Conservation (phyloP, 495 filamentous ascomycete species). For the Neurospora terricola region DNA sequence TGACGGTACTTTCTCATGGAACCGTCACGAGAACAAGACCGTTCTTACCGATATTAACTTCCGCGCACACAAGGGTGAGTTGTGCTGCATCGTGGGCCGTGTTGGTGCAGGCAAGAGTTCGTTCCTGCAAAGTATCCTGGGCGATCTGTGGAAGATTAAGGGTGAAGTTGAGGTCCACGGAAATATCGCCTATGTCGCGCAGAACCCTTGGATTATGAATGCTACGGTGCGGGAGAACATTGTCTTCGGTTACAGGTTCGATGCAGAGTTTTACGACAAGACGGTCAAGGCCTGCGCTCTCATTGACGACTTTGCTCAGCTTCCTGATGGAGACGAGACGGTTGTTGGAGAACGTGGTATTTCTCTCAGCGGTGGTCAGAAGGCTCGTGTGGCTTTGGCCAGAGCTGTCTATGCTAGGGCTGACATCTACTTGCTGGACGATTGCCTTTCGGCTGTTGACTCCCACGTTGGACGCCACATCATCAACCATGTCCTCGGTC, state of each 20-base stretch:
- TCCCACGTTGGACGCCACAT: slow-evolving; percentile 94
- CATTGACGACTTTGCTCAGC: slow-evolving; percentile 77
- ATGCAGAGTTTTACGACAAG: slow-evolving; percentile 87
- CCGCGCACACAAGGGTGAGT: slow-evolving; percentile 77
- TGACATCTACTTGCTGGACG: slow-evolving; percentile 94
- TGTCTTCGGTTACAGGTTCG: slow-evolving; percentile 90
- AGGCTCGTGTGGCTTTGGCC: slow-evolving; percentile 88
- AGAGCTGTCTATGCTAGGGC: slow-evolving; percentile 93
- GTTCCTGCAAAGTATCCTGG: slow-evolving; percentile 74
- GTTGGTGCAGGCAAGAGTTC: slow-evolving; percentile 94
- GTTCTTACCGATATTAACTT: slow-evolving; percentile 65
- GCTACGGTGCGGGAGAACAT: slow-evolving; percentile 95
- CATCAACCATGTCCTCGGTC: slow-evolving; percentile 85
- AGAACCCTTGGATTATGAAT: slow-evolving; percentile 96
- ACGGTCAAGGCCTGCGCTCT: slow-evolving; percentile 93
- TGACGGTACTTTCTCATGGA: slow-evolving; percentile 91
- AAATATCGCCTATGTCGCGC: slow-evolving; percentile 78
- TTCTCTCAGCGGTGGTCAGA: slow-evolving; percentile 93
- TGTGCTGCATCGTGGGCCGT: slow-evolving; percentile 88
- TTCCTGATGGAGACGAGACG: slow-evolving; percentile 94
- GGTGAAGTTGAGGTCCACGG: slow-evolving; percentile 80
- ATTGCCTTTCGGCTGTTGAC: slow-evolving; percentile 91
- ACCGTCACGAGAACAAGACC: slow-evolving; percentile 55
- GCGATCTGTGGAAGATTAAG: slow-evolving; percentile 81
- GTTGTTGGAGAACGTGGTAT: slow-evolving; percentile 97